phyloP scores from a whole-genome alignment of 768 basidiomycete species.

The Naematelia encephala region DNA sequence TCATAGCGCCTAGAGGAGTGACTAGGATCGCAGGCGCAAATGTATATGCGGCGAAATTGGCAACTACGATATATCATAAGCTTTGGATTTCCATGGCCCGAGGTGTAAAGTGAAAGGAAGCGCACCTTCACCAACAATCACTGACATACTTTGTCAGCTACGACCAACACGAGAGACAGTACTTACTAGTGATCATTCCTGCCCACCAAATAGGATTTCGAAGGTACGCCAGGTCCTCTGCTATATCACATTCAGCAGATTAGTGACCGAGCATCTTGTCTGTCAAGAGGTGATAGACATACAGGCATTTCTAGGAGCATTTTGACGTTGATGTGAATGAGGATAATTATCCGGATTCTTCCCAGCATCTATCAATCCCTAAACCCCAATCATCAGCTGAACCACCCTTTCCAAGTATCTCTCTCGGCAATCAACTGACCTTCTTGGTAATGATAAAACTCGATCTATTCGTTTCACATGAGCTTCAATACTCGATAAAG shows the following conservation, averaged over 20 bases:
- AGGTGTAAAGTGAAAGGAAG: not conserved
- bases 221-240: conserved; percentile 81
- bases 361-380: conserved; percentile 89
- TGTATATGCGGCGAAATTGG: conserved; percentile 87
- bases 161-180: not conserved
- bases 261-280: no score
- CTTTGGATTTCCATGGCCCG: not conserved
- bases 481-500: no score
- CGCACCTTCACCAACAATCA: conserved; percentile 87
- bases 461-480: conserved; percentile 57
- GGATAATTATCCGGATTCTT: conserved; percentile 50
- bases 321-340: conserved; percentile 40
- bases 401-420: no score
- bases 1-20: conserved; percentile 95
- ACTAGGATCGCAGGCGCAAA: conserved; percentile 97
- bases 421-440: conserved; percentile 58
- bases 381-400: conserved; percentile 10
- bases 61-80: conserved; percentile 43
- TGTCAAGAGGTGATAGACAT: conserved; percentile 4
- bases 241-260: conserved; percentile 48
- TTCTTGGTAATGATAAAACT: conserved; percentile 99
- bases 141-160: conserved; percentile 54
- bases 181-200: conserved; percentile 85
- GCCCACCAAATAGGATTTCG: conserved; percentile 96
- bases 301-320: conserved; percentile 30